phyloP scores from a whole-genome alignment of 257 asterid genomes.

The Ehretia macrophylla region DNA sequence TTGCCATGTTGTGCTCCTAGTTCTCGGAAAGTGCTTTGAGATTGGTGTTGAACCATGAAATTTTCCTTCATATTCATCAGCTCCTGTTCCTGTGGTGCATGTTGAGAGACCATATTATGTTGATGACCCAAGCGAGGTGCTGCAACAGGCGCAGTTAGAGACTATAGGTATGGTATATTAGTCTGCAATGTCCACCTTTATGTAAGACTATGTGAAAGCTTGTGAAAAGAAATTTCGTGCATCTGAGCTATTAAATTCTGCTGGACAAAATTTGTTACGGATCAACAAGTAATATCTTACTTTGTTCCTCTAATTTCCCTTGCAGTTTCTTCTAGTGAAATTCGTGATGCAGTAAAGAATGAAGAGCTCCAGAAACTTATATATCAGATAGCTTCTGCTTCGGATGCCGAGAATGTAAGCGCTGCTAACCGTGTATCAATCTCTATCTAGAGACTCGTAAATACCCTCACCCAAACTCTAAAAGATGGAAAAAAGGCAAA shows the following conservation, averaged over 20 bases:
- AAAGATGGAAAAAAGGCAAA: no score
- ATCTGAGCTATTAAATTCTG: neutral
- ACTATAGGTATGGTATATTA: constrained; percentile 43
- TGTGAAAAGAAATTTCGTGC: neutral
- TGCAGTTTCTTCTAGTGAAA: constrained; percentile 66
- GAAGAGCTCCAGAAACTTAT: constrained; percentile 58
- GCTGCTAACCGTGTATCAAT: neutral
- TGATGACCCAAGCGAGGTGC: constrained; percentile 48
- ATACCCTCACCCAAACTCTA: no score
- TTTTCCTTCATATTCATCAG: constrained; percentile 25
- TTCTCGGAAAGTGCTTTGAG: neutral
- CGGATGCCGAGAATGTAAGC: constrained; percentile 54
- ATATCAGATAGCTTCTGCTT: constrained; percentile 41
- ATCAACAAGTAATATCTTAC: neutral
- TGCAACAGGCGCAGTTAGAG: constrained; percentile 57
- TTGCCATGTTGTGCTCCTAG: neutral
- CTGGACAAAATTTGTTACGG: neutral
- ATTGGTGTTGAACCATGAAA: neutral
- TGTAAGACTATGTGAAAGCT: neutral
- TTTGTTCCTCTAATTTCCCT: constrained; percentile 5
- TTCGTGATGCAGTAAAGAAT: constrained; percentile 45
- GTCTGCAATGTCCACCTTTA: neutral
- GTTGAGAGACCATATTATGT: constrained; percentile 43
- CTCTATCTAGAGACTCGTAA: neutral
- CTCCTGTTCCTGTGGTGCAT: constrained; percentile 28